These are phyloP conservation scores for Cudoniella acicularis DNA, from an alignment of 495 filamentous ascomycete genomes.

Conservation along the genomic window DNA sequence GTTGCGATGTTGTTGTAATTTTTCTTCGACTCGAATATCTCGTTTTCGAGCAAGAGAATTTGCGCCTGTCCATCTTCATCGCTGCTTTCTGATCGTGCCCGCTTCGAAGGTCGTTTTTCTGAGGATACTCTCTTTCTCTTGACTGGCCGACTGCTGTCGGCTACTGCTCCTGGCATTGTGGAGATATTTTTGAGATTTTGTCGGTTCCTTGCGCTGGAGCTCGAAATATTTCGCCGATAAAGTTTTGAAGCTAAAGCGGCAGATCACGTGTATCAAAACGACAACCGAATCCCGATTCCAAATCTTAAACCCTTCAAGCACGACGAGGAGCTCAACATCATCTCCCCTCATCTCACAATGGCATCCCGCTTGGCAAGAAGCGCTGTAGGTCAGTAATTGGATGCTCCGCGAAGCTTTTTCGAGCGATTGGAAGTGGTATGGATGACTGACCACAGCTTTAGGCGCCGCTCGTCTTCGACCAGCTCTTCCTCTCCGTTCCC, in stretches of 20 bases:
- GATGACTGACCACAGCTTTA: slow-evolving; percentile 37
- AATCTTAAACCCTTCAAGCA: slow-evolving; percentile 17
- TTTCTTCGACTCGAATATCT: slow-evolving; percentile 77
- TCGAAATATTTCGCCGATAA: slow-evolving; percentile 2
- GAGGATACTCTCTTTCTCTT: slow-evolving; percentile 44
- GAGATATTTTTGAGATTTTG: not conserved
- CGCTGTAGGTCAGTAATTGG: slow-evolving; percentile 72
- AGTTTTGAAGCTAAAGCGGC: slow-evolving; percentile 6
- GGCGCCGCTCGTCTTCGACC: slow-evolving; percentile 88
- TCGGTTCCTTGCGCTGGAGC: not conserved
- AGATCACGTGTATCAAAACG: slow-evolving; percentile 15
- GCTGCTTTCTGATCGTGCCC: slow-evolving; percentile 38
- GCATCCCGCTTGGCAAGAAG: slow-evolving; percentile 90
- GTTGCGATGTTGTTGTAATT: slow-evolving; percentile 90
- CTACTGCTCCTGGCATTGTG: slow-evolving; percentile 22
- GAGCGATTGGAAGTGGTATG: slow-evolving; percentile 21
- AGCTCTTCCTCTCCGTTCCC: slow-evolving; percentile 59
- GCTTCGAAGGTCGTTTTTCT: slow-evolving; percentile 33
- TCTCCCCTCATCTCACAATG: slow-evolving; percentile 68
- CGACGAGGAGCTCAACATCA: slow-evolving; percentile 25
- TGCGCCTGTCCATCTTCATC: slow-evolving; percentile 49
- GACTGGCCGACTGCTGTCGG: slow-evolving; percentile 2
- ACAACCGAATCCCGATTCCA: slow-evolving; percentile 18
- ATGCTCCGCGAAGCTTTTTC: slow-evolving; percentile 1
- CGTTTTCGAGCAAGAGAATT: slow-evolving; percentile 67